These are phyloP conservation scores for Xylaria sp. DNA, from an alignment of 2,329 filamentous ascomycete species.

Conservation along the genomic window DNA sequence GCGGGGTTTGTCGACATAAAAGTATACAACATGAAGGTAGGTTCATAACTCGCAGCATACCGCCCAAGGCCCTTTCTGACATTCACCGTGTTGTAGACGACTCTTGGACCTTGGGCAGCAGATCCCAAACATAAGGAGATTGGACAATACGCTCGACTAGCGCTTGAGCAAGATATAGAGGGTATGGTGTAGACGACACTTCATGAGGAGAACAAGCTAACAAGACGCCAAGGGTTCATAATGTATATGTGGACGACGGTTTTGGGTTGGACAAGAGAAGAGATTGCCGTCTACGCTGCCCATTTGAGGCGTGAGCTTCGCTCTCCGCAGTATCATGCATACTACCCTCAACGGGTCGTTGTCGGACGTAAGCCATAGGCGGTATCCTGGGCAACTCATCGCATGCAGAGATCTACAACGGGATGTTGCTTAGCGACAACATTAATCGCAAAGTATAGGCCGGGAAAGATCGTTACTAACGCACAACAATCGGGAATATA, in stretches of 20 bases:
- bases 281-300: slow-evolving; percentile 47
- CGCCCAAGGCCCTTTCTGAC: not conserved
- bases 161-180: slow-evolving; percentile 51
- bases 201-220: not conserved
- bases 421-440: not conserved
- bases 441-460: not conserved
- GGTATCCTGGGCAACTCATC: not conserved
- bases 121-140: slow-evolving; percentile 52
- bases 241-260: slow-evolving; percentile 46
- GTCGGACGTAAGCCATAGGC: slow-evolving; percentile 46
- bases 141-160: slow-evolving; percentile 50
- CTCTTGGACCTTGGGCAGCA: slow-evolving; percentile 56
- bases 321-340: slow-evolving; percentile 42
- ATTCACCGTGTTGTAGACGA: slow-evolving; percentile 44
- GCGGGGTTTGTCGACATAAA: slow-evolving; percentile 48
- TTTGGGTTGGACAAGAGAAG: slow-evolving; percentile 45
- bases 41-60: not conserved
- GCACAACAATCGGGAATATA: not conserved
- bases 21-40: slow-evolving; percentile 43
- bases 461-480: not conserved
- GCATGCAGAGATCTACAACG: not conserved
- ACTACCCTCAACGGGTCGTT: slow-evolving; percentile 44
- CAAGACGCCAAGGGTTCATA: slow-evolving; percentile 41
- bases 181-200: slow-evolving; percentile 38
- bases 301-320: slow-evolving; percentile 47